A percentile compares a stretch with the other conserved stretches of the same genome.
Evolutionary conservation across 768 basidiomycete species (phyloP).

Genomic region (Obba rivulosa): DNA sequence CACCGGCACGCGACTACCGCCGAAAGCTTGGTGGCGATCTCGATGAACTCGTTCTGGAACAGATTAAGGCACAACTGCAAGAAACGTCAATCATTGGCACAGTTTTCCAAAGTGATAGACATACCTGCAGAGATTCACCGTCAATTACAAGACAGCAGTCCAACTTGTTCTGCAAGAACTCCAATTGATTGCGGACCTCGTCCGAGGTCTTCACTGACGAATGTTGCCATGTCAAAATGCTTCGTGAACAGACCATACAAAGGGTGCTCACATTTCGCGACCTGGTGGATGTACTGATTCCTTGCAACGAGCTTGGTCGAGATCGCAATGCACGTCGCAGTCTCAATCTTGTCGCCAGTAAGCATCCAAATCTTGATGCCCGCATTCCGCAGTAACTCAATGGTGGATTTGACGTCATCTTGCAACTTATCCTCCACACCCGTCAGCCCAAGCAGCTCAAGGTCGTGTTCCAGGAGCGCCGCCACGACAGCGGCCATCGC

Average conservation of each 20-base stretch:
- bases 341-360: constrained; percentile 99
- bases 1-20: constrained; percentile 97
- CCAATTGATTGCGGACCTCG: constrained; percentile 80
- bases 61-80: constrained; percentile 80
- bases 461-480: constrained; percentile 77
- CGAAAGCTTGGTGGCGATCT: constrained; percentile 92
- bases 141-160: constrained; percentile 99
- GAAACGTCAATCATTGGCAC: neutral
- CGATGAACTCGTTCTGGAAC: constrained; percentile 93
- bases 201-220: constrained; percentile 78
- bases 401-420: constrained; percentile 90
- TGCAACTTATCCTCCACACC: constrained; percentile 99
- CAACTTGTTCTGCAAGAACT: constrained; percentile 89
- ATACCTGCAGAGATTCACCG: constrained; percentile 89
- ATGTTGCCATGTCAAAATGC: constrained; percentile 3
- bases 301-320: constrained; percentile 94
- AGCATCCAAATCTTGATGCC: constrained; percentile 99
- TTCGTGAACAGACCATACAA: neutral
- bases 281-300: constrained; percentile 96
- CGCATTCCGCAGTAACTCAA: constrained; percentile 90
- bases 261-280: constrained; percentile 71
- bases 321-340: constrained; percentile 95
- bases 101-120: constrained; percentile 7
- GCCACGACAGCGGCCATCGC: constrained; percentile 72
- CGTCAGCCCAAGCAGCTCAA: constrained; percentile 90